A percentile compares a stretch with the other conserved stretches of the same genome.
Conservation (phyloP, 208 protist genomes). For the Acanthamoeba sp. region DNA sequence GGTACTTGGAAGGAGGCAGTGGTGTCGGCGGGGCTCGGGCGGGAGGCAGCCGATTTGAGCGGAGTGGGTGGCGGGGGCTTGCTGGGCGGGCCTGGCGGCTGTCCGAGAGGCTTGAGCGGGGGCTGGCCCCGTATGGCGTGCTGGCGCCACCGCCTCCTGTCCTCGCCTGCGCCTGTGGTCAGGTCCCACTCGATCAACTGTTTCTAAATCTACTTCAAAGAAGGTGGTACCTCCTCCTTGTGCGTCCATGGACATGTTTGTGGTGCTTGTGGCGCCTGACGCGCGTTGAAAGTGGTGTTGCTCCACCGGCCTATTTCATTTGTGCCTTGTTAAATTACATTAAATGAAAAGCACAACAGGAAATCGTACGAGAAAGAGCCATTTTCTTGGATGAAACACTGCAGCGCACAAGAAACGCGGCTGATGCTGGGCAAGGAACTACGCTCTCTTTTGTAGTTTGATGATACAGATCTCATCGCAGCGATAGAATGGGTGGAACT, state of each 20-base stretch:
- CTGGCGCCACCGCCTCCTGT: constrained; percentile 9
- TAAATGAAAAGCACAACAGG: neutral
- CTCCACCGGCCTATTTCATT: neutral
- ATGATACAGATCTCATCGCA: constrained; percentile 49
- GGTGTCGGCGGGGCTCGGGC: too few species aligned
- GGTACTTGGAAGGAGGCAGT: neutral
- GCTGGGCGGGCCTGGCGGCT: neutral
- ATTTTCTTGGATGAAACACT: neutral
- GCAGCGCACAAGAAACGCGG: too few species aligned
- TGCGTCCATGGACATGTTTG: neutral
- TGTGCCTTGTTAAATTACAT: neutral
- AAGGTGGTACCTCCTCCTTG: neutral
- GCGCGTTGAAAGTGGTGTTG: neutral
- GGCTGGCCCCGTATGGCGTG: constrained; percentile 42
- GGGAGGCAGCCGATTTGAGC: neutral
- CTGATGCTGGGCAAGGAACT: too few species aligned
- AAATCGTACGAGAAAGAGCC: neutral
- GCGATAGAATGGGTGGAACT: neutral
- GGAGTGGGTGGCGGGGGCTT: neutral
- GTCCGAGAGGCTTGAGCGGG: neutral
- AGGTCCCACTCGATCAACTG: neutral
- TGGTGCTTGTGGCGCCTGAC: neutral
- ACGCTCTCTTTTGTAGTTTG: constrained; percentile 53
- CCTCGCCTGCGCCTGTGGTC: neutral
- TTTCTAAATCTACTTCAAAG: neutral